phyloP scores from a whole-genome alignment of 345 rosid species.

The Nephelium lappaceum region DNA sequence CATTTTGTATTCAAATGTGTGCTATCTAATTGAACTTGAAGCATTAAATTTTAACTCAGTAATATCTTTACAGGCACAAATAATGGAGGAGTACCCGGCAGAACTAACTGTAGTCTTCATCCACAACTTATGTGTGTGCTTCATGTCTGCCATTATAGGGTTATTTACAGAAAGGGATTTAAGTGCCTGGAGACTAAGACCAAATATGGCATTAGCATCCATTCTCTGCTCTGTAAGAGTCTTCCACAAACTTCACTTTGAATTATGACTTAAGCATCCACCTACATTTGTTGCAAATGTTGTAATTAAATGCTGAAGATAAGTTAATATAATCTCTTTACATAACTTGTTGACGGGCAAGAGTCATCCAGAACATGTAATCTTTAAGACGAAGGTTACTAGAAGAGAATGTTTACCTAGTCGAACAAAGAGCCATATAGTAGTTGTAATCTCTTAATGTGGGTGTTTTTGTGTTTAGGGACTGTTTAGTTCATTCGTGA shows the following conservation, averaged over 20 bases:
- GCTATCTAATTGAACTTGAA: neutral
- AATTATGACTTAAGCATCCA: too few relatives aligned
- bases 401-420: too few relatives aligned
- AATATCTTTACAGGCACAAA: conserved; percentile 56
- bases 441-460: neutral
- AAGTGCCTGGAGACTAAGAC: conserved; percentile 64
- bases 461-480: conserved; percentile 45
- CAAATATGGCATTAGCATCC: conserved; percentile 60
- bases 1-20: neutral
- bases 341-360: too few relatives aligned
- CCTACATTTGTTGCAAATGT: too few relatives aligned
- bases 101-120: conserved; percentile 81
- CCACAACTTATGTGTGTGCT: conserved; percentile 68
- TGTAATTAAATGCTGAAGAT: too few relatives aligned
- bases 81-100: conserved; percentile 85
- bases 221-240: conserved; percentile 77
- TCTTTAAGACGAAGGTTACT: too few relatives aligned
- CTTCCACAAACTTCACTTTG: neutral
- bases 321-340: too few relatives aligned
- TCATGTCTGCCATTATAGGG: conserved; percentile 60
- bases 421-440: too few relatives aligned
- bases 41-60: neutral
- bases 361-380: too few relatives aligned
- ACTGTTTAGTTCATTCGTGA: conserved; percentile 60
- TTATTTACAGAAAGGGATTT: conserved; percentile 51